A percentile compares a stretch with the other conserved stretches of the same genome.
Evolutionary conservation across 371 early-diverging fungal genomes (phyloP).

Genomic region (Chytridium lagenaria): DNA sequence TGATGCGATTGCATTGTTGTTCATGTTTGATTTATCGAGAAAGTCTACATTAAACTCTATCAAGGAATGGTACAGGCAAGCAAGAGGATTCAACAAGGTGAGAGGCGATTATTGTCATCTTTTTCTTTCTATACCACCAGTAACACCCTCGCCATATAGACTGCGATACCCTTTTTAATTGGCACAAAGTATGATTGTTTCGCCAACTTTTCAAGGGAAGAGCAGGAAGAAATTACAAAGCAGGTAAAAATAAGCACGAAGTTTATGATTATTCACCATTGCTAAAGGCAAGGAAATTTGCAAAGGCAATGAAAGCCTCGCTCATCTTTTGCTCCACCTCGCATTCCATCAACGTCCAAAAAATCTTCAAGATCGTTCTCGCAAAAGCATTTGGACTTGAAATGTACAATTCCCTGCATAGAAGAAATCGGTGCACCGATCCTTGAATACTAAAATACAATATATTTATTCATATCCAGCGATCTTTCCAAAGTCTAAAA

Average conservation of each 20-base stretch:
- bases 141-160: conserved; percentile 52
- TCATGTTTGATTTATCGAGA: conserved; percentile 95
- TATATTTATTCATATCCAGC: background rate
- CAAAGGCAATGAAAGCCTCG: conserved; percentile 93
- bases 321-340: conserved; percentile 94
- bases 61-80: conserved; percentile 97
- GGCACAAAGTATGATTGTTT: conserved; percentile 98
- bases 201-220: conserved; percentile 75
- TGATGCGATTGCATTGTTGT: conserved; percentile 93
- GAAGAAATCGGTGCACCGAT: conserved; percentile 91
- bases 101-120: background rate
- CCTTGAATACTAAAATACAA: conserved; percentile 68
- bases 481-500: background rate
- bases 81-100: conserved; percentile 92
- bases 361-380: conserved; percentile 95
- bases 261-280: background rate
- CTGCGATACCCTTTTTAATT: conserved; percentile 91
- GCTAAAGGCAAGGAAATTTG: conserved; percentile 79
- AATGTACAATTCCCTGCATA: conserved; percentile 90
- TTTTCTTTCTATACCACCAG: background rate
- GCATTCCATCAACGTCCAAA: conserved; percentile 93
- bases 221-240: conserved; percentile 91
- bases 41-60: conserved; percentile 91
- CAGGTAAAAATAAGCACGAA: conserved; percentile 61
- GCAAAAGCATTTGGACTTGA: conserved; percentile 92